A percentile compares a stretch with the other conserved stretches of the same genome.
These are phyloP conservation scores for Acanthamoeba sp. DNA, from an alignment of 208 protist genomes.

Conservation along the genomic window DNA sequence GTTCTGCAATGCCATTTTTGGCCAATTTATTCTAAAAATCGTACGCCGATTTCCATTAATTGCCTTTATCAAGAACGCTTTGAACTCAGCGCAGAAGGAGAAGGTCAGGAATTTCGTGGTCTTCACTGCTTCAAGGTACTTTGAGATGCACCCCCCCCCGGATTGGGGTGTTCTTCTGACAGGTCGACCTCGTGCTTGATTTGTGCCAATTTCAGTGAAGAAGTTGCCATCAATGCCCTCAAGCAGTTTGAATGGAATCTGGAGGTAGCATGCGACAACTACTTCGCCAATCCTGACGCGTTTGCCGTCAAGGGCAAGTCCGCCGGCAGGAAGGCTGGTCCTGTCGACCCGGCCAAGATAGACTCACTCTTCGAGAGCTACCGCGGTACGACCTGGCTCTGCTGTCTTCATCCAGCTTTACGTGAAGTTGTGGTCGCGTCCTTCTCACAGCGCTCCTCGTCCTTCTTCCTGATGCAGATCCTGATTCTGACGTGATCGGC, in stretches of 20 bases:
- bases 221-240: constrained; percentile 30
- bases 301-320: background rate
- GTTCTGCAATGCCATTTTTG: too few relatives aligned
- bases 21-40: too few relatives aligned
- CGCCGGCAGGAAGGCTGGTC: background rate
- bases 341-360: constrained; percentile 9
- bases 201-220: background rate
- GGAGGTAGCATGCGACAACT: constrained; percentile 61
- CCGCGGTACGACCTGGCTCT: background rate
- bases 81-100: constrained; percentile 63
- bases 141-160: background rate
- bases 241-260: constrained; percentile 50
- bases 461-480: background rate
- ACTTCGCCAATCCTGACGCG: constrained; percentile 42
- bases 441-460: background rate
- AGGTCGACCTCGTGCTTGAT: background rate
- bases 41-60: background rate
- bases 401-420: background rate
- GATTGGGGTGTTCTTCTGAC: too few relatives aligned
- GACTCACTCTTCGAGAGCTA: constrained; percentile 64
- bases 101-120: constrained; percentile 59
- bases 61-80: background rate
- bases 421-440: too few relatives aligned
- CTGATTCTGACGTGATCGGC: constrained; percentile 36
- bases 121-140: constrained; percentile 32